These are phyloP conservation scores for Yarrowia alimentaria DNA, from an alignment of 805 yeast genomes.

Conservation along the genomic window DNA sequence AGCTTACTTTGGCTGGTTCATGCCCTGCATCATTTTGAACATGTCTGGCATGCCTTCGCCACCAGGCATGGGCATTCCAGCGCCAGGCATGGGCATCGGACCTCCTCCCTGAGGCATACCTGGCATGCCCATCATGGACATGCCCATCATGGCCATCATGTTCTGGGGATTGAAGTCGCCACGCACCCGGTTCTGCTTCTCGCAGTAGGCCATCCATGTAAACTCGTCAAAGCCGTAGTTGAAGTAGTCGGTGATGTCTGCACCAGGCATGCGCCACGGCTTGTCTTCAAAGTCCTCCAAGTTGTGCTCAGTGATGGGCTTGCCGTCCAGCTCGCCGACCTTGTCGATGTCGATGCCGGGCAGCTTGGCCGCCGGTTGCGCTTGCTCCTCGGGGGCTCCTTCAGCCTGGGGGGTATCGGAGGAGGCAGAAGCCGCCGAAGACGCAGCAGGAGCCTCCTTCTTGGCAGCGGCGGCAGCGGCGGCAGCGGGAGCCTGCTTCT, in stretches of 20 bases:
- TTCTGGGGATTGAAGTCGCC: conserved; percentile 82
- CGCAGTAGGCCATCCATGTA: conserved; percentile 91
- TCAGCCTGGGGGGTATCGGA: conserved; percentile 33
- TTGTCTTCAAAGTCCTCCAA: conserved; percentile 82
- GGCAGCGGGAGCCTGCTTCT: conserved; percentile 26
- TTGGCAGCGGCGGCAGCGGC: conserved; percentile 30
- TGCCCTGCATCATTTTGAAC: conserved; percentile 24
- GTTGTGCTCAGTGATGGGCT: conserved; percentile 76
- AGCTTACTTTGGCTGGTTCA: conserved; percentile 13
- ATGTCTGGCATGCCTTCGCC: conserved; percentile 21
- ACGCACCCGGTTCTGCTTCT: conserved; percentile 78
- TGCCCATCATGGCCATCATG: conserved; percentile 50
- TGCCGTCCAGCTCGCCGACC: conserved; percentile 73
- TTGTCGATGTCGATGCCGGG: conserved; percentile 64
- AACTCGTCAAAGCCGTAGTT: conserved; percentile 95
- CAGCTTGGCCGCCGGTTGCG: conserved; percentile 32
- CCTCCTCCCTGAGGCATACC: conserved; percentile 33
- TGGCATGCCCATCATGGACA: conserved; percentile 32
- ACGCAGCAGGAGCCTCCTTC: conserved; percentile 24
- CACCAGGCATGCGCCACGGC: conserved; percentile 98
- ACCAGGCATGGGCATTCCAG: conserved; percentile 22
- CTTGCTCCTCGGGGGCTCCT: conserved; percentile 18
- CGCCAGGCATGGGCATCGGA: conserved; percentile 27
- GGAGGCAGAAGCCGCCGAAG: conserved; percentile 33
- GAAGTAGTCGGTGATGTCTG: conserved; percentile 90